phyloP scores from a whole-genome alignment of 768 basidiomycete genomes.

The Goffeauzyma gilvescens region DNA sequence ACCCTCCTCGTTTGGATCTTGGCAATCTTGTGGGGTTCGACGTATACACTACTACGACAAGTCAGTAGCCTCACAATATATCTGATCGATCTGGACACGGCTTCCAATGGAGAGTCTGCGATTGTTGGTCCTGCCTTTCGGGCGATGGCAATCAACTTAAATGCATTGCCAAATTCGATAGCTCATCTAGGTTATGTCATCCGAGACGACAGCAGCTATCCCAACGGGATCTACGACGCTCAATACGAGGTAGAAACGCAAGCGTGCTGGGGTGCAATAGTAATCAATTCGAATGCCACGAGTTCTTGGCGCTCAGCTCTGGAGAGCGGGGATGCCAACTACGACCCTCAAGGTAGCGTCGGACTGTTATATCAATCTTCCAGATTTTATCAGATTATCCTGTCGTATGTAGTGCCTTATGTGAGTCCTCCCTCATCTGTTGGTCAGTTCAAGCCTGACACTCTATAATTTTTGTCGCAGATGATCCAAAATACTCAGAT shows the following conservation, averaged over 20 bases:
- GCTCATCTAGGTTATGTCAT: constrained; percentile 21
- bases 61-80: constrained; percentile 20
- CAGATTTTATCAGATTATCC: constrained; percentile 25
- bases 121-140: constrained; percentile 18
- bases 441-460: not conserved
- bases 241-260: constrained; percentile 15
- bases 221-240: constrained; percentile 17
- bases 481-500: constrained; percentile 10
- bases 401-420: constrained; percentile 21
- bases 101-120: constrained; percentile 7
- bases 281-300: constrained; percentile 27
- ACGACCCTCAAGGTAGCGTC: constrained; percentile 24
- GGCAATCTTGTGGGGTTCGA: constrained; percentile 25
- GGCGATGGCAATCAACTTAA: constrained; percentile 13
- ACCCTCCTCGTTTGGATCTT: too few species aligned
- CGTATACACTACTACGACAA: constrained; percentile 13
- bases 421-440: constrained; percentile 11
- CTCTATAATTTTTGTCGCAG: constrained; percentile 5
- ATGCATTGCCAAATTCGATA: constrained; percentile 8
- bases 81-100: constrained; percentile 26
- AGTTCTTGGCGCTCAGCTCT: constrained; percentile 20
- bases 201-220: constrained; percentile 12
- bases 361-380: constrained; percentile 21
- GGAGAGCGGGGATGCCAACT: constrained; percentile 18
- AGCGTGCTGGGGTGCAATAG: constrained; percentile 24